phyloP scores from a whole-genome alignment of 257 asterid species.

The Verbena officinalis region DNA sequence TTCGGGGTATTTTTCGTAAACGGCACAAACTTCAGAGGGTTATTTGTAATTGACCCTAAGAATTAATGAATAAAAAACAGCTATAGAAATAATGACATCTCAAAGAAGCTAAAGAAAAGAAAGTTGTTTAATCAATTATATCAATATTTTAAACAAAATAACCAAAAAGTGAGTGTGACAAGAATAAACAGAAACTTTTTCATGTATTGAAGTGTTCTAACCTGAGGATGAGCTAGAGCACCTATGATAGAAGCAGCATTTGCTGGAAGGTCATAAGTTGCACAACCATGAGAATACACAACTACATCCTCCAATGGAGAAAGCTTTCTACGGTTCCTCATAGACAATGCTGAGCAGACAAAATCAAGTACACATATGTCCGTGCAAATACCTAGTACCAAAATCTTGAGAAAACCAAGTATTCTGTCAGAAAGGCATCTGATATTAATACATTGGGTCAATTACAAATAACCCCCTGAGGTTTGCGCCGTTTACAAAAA shows the following conservation, averaged over 20 bases:
- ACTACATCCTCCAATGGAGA: constrained; percentile 70
- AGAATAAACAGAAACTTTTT: neutral
- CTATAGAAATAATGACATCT: neutral
- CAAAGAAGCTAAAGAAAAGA: neutral
- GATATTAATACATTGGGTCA: too few relatives aligned
- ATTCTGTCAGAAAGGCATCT: constrained; percentile 9
- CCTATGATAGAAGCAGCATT: constrained; percentile 63
- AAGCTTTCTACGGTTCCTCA: constrained; percentile 71
- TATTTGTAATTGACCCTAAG: too few relatives aligned
- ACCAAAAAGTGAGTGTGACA: constrained; percentile 6
- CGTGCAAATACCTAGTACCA: constrained; percentile 91
- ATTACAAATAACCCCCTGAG: too few relatives aligned
- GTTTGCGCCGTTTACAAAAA: too few relatives aligned
- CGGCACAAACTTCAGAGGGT: too few relatives aligned
- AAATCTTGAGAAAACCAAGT: constrained; percentile 44
- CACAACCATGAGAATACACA: constrained; percentile 85
- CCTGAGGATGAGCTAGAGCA: constrained; percentile 93
- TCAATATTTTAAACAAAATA: neutral
- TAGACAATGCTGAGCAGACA: constrained; percentile 75
- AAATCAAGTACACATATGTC: constrained; percentile 91
- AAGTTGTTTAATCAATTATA: neutral
- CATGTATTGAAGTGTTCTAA: constrained; percentile 33
- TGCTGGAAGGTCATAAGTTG: constrained; percentile 81
- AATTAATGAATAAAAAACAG: constrained; percentile 18
- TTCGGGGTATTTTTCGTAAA: too few relatives aligned